phyloP scores from a whole-genome alignment of 1,139 yeast genomes.

The Yamadazyma trypodendri region DNA sequence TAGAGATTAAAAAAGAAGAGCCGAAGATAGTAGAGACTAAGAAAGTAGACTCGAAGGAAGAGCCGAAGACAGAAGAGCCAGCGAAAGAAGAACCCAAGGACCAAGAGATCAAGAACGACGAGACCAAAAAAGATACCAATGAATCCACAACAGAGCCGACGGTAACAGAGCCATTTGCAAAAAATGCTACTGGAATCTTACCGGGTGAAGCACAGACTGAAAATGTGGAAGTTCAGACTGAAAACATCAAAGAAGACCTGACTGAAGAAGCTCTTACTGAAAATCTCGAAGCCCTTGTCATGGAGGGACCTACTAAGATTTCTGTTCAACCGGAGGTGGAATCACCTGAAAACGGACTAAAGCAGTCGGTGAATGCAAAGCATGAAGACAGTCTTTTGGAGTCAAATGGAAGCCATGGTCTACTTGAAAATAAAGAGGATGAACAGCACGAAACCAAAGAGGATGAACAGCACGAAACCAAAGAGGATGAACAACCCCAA shows the following conservation, averaged over 20 bases:
- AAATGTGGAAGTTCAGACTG: too few relatives aligned
- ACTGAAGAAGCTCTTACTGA: constrained; percentile 11
- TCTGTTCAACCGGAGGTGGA: too few relatives aligned
- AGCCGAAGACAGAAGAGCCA: background rate
- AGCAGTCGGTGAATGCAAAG: too few relatives aligned
- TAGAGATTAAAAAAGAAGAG: background rate
- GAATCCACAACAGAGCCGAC: constrained; percentile 3
- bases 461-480: constrained; percentile 9
- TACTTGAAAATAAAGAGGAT: constrained; percentile 10
- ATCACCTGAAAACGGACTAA: too few relatives aligned
- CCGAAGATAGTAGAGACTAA: background rate
- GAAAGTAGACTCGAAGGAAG: background rate
- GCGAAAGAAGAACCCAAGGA: background rate
- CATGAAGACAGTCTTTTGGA: too few relatives aligned
- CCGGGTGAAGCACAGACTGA: too few relatives aligned
- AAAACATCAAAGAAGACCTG: constrained; percentile 6
- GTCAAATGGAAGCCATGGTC: too few relatives aligned
- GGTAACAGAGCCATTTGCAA: too few relatives aligned
- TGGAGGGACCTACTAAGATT: too few relatives aligned
- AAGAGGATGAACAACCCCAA: constrained; percentile 15
- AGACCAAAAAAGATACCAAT: constrained; percentile 2
- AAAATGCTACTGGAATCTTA: too few relatives aligned
- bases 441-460: constrained; percentile 6
- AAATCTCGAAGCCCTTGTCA: too few relatives aligned
- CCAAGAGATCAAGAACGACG: constrained; percentile 1